Evolutionary conservation across 371 early-diverging fungal species (phyloP), one percentile per base, ranked within the genome.

Genomic region (Mortierella sp.): DNA sequence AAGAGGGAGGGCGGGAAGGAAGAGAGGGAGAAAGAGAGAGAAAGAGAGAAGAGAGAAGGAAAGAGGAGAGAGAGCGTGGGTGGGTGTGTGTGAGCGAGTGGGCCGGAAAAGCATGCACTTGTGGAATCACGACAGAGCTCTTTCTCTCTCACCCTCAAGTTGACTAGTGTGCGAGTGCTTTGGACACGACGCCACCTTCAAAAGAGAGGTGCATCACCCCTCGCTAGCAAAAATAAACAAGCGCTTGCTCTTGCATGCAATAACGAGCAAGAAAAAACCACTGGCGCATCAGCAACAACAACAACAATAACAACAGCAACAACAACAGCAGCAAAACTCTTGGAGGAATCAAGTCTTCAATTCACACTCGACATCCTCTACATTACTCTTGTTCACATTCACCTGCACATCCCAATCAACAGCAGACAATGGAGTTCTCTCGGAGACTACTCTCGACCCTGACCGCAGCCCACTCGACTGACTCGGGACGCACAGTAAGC

Each of bases 381-480:
- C 54, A 54, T 54, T 24, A n/a, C 50, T 16, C 50, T 16, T 3
- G 16, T 54, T n/a, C 54, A 54, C 46, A 28, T n/a, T 26, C 75
- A 31, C 9, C 71, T 43, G 8, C n/a, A n/a, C 46, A 28, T 31
- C 44, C n/a, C 57, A 11, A 70, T 50, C 69, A 1, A 37, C 55
- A 13, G 37, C 40, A 28, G 13, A 53, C 19, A 28, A 84, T 84
- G 85, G 81, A 84, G 9, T 78, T 81, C 44, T 84, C 81, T 14
- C 75, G 78, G 50, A 80, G 80, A 64, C 69, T 81, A 40, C 44
- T 84, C 53, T 84, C 85, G 16, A 78, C 57, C 13, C 64, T 83
- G 19, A 73, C 80, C 2, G 73, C 78, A 11, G 64, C 53, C 13
- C 84, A 80, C 16, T 51, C 50, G 16, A 11, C 73, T 6, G 83